Evolutionary conservation across 2,329 filamentous ascomycete genomes (phyloP).

Genomic region (Pezicula radicicola): DNA sequence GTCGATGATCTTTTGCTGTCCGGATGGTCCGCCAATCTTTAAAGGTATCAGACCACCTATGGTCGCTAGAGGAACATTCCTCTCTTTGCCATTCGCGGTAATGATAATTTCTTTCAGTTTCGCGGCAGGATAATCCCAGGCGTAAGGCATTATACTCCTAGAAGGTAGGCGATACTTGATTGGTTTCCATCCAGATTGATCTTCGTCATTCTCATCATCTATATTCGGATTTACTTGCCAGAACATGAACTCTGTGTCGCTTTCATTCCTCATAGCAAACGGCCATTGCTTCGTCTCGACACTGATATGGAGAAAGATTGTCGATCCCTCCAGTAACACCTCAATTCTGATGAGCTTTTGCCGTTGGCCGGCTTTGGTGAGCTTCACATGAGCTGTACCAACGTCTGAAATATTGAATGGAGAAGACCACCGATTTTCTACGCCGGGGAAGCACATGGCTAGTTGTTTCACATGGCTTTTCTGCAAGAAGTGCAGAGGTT

Average conservation of each 20-base stretch:
- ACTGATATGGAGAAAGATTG: slow-evolving; percentile 87
- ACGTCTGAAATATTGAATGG: slow-evolving; percentile 97
- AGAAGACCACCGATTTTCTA: slow-evolving; percentile 97
- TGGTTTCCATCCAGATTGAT: slow-evolving; percentile 85
- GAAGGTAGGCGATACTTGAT: slow-evolving; percentile 90
- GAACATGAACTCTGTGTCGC: slow-evolving; percentile 94
- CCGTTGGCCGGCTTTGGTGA: slow-evolving; percentile 84
- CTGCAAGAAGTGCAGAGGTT: slow-evolving; percentile 87
- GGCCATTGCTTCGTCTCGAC: slow-evolving; percentile 95
- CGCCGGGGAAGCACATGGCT: slow-evolving; percentile 86
- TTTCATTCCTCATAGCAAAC: slow-evolving; percentile 98
- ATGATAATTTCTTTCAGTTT: slow-evolving; percentile 93
- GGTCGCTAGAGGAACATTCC: slow-evolving; percentile 91
- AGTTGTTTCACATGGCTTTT: slow-evolving; percentile 82
- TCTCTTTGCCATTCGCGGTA: slow-evolving; percentile 72
- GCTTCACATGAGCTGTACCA: slow-evolving; percentile 88
- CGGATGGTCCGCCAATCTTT: slow-evolving; percentile 65
- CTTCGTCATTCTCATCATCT: slow-evolving; percentile 83
- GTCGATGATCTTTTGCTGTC: slow-evolving; percentile 83
- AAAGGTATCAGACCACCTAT: slow-evolving; percentile 95
- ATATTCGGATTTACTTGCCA: slow-evolving; percentile 92
- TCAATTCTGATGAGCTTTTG: slow-evolving; percentile 87
- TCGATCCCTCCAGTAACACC: slow-evolving; percentile 87
- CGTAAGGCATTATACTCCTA: slow-evolving; percentile 98
- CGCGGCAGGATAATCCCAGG: slow-evolving; percentile 98